These are phyloP conservation scores for Miscanthus lutarioriparius DNA, from an alignment of 176 grass and related monocot species.

Conservation along the genomic window DNA sequence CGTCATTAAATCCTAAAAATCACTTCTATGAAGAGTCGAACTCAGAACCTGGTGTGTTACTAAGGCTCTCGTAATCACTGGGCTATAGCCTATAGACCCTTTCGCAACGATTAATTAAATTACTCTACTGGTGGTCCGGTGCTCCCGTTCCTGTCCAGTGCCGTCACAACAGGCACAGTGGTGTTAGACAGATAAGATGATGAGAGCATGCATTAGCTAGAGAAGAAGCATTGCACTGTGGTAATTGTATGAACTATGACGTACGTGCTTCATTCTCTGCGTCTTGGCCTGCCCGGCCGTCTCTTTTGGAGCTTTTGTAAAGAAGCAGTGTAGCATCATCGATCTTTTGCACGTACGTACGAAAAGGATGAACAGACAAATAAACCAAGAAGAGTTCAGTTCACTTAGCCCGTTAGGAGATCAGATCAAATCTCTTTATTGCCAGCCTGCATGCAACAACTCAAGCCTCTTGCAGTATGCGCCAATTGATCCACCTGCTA, in stretches of 20 bases:
- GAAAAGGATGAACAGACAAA: not conserved
- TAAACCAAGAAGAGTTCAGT: not conserved
- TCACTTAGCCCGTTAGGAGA: not conserved
- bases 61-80: no score
- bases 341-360: not conserved
- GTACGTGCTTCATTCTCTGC: not conserved
- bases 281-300: not conserved
- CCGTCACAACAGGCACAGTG: not conserved
- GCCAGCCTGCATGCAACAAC: constrained; percentile 6
- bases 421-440: not conserved
- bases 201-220: not conserved
- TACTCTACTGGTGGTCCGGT: no score
- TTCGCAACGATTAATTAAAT: no score
- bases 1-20: no score
- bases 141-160: not conserved
- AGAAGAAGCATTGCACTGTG: not conserved
- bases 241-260: not conserved
- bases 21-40: no score
- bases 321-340: not conserved
- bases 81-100: no score
- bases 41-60: no score
- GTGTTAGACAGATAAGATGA: not conserved
- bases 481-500: not conserved
- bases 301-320: not conserved
- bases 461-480: not conserved